A percentile compares a stretch with the other conserved stretches of the same genome.
These are phyloP conservation scores for Closterium sp. DNA, from an alignment of 139 green algal genomes.

Conservation along the genomic window DNA sequence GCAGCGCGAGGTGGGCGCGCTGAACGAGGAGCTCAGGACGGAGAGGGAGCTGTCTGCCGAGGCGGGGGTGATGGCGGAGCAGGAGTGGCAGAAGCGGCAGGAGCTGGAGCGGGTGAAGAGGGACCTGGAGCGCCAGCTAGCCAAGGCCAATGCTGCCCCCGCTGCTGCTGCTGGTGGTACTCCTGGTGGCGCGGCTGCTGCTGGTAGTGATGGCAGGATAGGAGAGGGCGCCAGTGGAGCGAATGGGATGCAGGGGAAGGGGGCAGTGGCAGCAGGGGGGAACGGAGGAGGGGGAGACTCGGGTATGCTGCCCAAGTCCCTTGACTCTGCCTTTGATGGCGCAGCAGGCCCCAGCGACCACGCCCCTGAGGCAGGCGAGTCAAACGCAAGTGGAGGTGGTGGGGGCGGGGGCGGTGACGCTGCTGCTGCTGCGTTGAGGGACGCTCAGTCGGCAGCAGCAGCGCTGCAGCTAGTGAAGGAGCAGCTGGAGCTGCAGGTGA, in stretches of 20 bases:
- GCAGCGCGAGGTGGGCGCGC: neutral
- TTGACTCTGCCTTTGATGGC: neutral
- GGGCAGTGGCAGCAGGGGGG: neutral
- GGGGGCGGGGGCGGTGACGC: too few species aligned
- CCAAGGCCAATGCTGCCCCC: neutral
- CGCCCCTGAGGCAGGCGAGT: neutral
- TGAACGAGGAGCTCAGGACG: neutral
- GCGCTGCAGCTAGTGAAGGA: neutral
- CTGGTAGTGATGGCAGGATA: neutral
- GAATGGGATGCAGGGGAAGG: neutral
- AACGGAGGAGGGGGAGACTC: neutral
- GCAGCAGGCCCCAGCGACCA: neutral
- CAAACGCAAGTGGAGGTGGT: neutral
- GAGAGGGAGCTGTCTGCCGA: neutral
- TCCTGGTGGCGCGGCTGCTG: neutral
- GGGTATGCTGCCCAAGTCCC: neutral
- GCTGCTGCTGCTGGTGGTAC: neutral
- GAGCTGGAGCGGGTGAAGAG: neutral
- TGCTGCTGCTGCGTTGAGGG: neutral
- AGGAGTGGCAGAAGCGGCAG: slow-evolving; percentile 4
- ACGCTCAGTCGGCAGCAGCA: neutral
- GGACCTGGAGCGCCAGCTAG: neutral
- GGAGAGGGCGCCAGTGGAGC: neutral
- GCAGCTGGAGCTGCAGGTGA: neutral
- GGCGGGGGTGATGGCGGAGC: neutral